Base-by-base conservation (phyloP, 352 stramenopile species). In the Phytophthora capsici region DNA sequence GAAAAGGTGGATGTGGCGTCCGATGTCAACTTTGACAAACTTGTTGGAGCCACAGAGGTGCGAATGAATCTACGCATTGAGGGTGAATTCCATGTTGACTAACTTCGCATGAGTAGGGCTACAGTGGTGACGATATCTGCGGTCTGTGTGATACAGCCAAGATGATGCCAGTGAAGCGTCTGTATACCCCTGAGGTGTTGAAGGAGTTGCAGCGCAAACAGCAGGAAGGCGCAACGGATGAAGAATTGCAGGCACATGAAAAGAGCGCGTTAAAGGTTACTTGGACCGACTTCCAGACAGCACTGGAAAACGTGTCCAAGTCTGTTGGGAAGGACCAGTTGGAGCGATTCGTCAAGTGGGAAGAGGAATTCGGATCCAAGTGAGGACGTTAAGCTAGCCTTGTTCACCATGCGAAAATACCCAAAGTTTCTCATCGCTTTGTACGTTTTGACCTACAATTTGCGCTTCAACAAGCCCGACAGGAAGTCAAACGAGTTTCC, bases 401-500 rank as follows among this genome's bases (percentile, higher is more conserved):
- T 19, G 22, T 38, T 65, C 30, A 28, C 26, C 26, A 50, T 17
- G 26, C 22, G 19, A 57, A 23, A 38, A 1, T 22, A 20, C 25
- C 64, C 37, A 52, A 53, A 48, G 17, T 60, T 59, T 20, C 25
- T 8, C 49, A 17, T 8, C 30, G 26, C 10, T n/a, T 52, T 19
- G 16, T 44, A 36, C 13, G 34, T 10, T 30, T 58, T 47, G 6
- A 40, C 36, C 48, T 76, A 96, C 32, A 95, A 44, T 67, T 96
- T 96, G 66, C 89, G 86, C 68, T 92, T 95, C 52, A 96, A 71
- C 63, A 96, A 74, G 1, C 89, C 89, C 25, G 74, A 82, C 41
- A 97, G 73, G 53, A 97, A 95, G 69, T 97, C 89, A 44, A 97
- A 91, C 53, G 87, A 96, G 60, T 96, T 96, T 63, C 87, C 90